Evolutionary conservation across 805 yeast species (phyloP), one percentile per base, ranked within the genome.

Genomic region (Saccharomycopsis capsularis): DNA sequence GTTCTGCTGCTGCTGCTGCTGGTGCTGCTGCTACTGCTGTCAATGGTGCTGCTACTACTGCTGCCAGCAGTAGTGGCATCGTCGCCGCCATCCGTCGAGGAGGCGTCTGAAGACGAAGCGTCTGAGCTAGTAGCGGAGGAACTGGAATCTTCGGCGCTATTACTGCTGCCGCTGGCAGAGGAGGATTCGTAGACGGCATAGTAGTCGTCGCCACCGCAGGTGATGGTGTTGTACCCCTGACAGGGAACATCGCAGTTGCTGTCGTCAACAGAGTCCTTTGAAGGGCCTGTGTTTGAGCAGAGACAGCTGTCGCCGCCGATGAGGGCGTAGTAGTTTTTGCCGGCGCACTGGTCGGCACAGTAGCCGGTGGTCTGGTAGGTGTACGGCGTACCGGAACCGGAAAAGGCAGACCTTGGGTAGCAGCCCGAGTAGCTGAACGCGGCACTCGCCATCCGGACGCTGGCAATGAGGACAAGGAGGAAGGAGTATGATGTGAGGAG

Each of bases 151-250:
- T 48, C 18, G 16, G 38, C 19, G 3, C 46, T 18, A 13, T 40
- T 13, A n/a, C 32, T 13, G 13, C 35, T 27, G 5, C 22, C 3
- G 3, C 40, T 30, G 2, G 45, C 13, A 1, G 51, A 34, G 18
- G 22, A 7, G 2, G 41, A 23, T 13, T 71, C 64, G 53, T 67
- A 78, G 16, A 79, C 75, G 32, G 68, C 62, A 56, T 73, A 72
- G 47, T 71, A 73, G 25, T 61, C 57, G 21, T 73, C 66, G 29
- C 84, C 85, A 55, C 89, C 89, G 64, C 95, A 86, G 7, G 53
- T 66, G 47, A 82, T 83, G 2, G 56, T 40, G 7, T 78, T 75
- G 63, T 73, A 87, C n/a, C 88, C 95, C 19, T 60, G 62, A 64
- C 95, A 87, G 3, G 57, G 35, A 1, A 57, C 51, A 44, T 60